Evolutionary conservation across 192 early-diverging fungal species (phyloP), one percentile per base, ranked within the genome.

Genomic region (Dissophora ornata): DNA sequence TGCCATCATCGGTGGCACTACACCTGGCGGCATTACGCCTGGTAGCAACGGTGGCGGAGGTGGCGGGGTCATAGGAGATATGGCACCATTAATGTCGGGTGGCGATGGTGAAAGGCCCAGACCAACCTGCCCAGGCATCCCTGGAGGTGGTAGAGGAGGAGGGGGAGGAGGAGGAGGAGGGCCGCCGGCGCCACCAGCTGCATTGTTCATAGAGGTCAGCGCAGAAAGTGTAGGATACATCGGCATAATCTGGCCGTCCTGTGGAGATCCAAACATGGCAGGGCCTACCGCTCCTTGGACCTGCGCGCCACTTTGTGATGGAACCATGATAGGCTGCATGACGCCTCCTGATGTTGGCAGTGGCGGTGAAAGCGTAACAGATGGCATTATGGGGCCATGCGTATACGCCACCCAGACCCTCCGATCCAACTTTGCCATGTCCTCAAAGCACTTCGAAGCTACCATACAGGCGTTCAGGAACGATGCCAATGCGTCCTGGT

Each of bases 401-500:
- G 36, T 42, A 40, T 62, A 77, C 3, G 53, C 59, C 8, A 52
- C 26, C 73, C 73, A 77, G 12, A 77, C 58, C 18, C 73, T 52
- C 24, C 51, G 13, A 24, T 77, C 60, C 28, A 77, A 38, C 1
- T 52, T 40, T 4, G 40, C 57, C 4, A 57, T 10, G 21, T 77
- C 73, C 9, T 58, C 32, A 30, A 77, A 77, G 16, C 73, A 53
- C 19, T 49, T 62, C 12, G 73, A 77, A 10, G 58, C 36, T 0
- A 77, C 53, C 73, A 77, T 67, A 52, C 73, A 77, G 0, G 57
- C 73, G 25, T 67, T 57, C 25, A 77, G 34, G 32, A 77, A 77
- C 18, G 73, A 59, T 0, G 73, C 73, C 28, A 77, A 18, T 12
- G 73, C 42, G 24, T 77, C 64, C 21, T 64, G 73, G 42, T 67